Evolutionary conservation across 768 basidiomycete genomes (phyloP), one percentile per base, ranked within the genome.

Genomic region (Termitomyces sp.): DNA sequence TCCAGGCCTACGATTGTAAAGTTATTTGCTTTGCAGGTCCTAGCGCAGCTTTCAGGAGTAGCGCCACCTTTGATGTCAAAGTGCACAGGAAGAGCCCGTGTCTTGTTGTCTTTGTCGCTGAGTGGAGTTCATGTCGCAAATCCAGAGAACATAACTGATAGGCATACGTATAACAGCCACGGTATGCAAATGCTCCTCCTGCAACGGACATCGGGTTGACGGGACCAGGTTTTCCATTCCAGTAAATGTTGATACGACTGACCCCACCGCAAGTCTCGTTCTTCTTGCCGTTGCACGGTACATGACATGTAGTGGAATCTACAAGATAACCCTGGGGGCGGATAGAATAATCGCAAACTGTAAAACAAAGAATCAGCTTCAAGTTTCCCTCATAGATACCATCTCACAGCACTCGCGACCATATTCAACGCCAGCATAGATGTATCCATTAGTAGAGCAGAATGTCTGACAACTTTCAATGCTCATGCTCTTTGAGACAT

Each of bases 111-210:
- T 36, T 60, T 53, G 45, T 60, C 54, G 10, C 54, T 60, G 32
- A 20, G 12, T 1, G 0, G 1, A 8, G 14, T 28, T 40, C 36
- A 20, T 12, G 18, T 20, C 18, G 26, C 36, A 26, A 33, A 9
- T 6, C 24, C 12, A 48, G 10, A 24, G 4, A 33, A 6, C 32
- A 49, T n/a, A n/a, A 30, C 18, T 1, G 3, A 28, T n/a, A 32
- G 13, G 32, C 54, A 13, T 42, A 60, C 59, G 59, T 60, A 30
- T 60, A 60, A 55, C 59, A 60, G n/a, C 59, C 59, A 35, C 59
- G 54, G 30, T 56, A 60, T 38, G 40, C 4, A 22, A 48, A 60
- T 13, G 59, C 30, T 56, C 59, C 59, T 22, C 35, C 35, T 13
- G 50, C 55, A 28, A 60, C 35, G 16, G 50, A 46, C 9, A 36